phyloP scores from a whole-genome alignment of 1,284 basidiomycete species.

The Lentinus polychrous region DNA sequence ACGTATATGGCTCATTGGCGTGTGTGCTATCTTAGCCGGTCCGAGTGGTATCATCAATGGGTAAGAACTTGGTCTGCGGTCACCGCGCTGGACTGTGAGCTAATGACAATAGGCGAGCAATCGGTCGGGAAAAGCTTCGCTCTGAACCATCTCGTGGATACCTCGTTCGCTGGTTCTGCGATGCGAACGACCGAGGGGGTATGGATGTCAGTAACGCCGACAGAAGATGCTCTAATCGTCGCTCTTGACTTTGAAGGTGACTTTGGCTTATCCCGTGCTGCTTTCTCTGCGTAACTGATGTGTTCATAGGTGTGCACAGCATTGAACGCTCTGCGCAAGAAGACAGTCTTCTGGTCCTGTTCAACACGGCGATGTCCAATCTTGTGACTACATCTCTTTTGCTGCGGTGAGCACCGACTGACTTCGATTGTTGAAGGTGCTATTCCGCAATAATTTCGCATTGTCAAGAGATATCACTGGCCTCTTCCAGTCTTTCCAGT shows the following conservation, averaged over 20 bases:
- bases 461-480: slow-evolving; percentile 50
- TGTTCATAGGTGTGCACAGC: slow-evolving; percentile 46
- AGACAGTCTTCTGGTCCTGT: slow-evolving; percentile 54
- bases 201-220: slow-evolving; percentile 64
- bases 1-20: background rate
- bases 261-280: background rate
- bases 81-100: background rate
- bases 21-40: slow-evolving; percentile 36
- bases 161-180: slow-evolving; percentile 60
- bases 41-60: slow-evolving; percentile 61
- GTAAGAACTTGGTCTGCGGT: slow-evolving; percentile 20
- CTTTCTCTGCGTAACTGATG: background rate
- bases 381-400: slow-evolving; percentile 28
- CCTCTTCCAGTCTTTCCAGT: slow-evolving; percentile 60
- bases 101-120: slow-evolving; percentile 37
- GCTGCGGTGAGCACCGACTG: background rate
- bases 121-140: slow-evolving; percentile 59
- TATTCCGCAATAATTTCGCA: slow-evolving; percentile 62
- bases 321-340: slow-evolving; percentile 59
- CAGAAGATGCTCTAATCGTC: slow-evolving; percentile 45
- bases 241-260: slow-evolving; percentile 59
- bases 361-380: slow-evolving; percentile 61
- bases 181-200: slow-evolving; percentile 65
- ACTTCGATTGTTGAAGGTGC: slow-evolving; percentile 31
- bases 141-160: slow-evolving; percentile 56